Base-by-base conservation (phyloP, 2,329 filamentous ascomycete genomes). In the Penicillium sp. region DNA sequence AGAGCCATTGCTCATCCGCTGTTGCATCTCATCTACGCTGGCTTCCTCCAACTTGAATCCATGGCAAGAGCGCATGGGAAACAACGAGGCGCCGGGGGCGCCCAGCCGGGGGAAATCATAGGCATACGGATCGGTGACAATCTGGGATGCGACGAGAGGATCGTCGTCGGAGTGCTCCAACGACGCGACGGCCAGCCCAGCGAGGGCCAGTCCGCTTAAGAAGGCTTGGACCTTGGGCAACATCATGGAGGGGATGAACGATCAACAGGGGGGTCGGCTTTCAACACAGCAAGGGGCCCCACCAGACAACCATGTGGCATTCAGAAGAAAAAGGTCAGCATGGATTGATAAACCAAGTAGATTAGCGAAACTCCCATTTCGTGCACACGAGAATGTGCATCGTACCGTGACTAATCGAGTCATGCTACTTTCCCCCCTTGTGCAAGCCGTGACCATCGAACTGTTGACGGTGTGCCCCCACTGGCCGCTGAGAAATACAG, bases 21-120 rank as follows among this genome's bases (percentile, higher is more conserved):
- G 59, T 58, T 87, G 84, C 58, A 90, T 76, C 50, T 84, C 69
- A 53, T 86, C 82, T 52, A 88, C 84, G 5, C 79, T 83, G 12
- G 83, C 83, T 63, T 88, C 85, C 65, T 86, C 82, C 12, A 88
- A 71, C 41, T 72, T 69, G 55, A 86, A 75, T 8, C 76, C 77
- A 47, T 77, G 67, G 63, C 85, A 89, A 9, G 63, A 63, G 1
- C 72, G 74, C 83, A 87, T 85, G 2, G 81, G 78, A 58, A 88
- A 87, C 29, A 76, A 53, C 3, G 55, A 55, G 9, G 57, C 53
- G 7, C 64, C 64, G 45, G 60, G 56, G 55, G 63, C 60, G 39
- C 63, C 64, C 43, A 70, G 51, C 11, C 62, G 44, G 9, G 70
- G 70, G 53, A 73, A 73, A 44, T 72, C 61, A 54, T 66, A 70